Evolutionary conservation across 106 monocot species (phyloP).

Genomic region (Dendrobium catenatum): DNA sequence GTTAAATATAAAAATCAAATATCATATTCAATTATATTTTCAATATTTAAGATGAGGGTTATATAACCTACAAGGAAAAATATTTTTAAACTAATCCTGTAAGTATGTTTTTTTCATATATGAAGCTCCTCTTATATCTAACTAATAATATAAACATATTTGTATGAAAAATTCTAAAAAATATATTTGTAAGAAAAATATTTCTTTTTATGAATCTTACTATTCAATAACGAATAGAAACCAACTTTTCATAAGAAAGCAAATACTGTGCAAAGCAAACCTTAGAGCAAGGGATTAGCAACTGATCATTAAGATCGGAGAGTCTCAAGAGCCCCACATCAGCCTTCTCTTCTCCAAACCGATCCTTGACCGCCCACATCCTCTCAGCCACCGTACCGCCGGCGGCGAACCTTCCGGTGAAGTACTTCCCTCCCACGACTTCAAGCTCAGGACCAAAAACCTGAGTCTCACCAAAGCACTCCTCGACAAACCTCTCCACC

Average conservation of each 20-base stretch:
- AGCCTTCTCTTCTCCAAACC: slow-evolving; percentile 23
- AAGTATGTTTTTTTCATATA: no score
- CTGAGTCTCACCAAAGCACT: slow-evolving; percentile 33
- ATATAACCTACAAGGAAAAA: no score
- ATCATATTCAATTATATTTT: no score
- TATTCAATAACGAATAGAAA: neutral
- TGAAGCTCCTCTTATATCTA: no score
- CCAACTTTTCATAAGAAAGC: neutral
- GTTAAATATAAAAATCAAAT: no score
- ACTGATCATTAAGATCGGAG: slow-evolving; percentile 24
- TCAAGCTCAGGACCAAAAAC: slow-evolving; percentile 50
- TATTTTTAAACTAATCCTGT: no score
- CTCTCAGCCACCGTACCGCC: neutral
- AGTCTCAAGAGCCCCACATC: slow-evolving; percentile 42
- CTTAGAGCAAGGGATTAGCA: slow-evolving; percentile 46
- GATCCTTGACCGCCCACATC: slow-evolving; percentile 7
- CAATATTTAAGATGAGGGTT: no score
- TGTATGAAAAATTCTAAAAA: no score
- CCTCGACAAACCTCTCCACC: slow-evolving; percentile 62
- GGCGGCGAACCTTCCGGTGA: slow-evolving; percentile 29
- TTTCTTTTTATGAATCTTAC: neutral
- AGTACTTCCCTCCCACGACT: slow-evolving; percentile 28
- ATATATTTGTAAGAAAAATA: no score
- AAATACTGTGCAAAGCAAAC: slow-evolving; percentile 9
- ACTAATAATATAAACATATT: no score